Evolutionary conservation across 495 filamentous ascomycete species (phyloP).

Genomic region (Xylaria acuta): DNA sequence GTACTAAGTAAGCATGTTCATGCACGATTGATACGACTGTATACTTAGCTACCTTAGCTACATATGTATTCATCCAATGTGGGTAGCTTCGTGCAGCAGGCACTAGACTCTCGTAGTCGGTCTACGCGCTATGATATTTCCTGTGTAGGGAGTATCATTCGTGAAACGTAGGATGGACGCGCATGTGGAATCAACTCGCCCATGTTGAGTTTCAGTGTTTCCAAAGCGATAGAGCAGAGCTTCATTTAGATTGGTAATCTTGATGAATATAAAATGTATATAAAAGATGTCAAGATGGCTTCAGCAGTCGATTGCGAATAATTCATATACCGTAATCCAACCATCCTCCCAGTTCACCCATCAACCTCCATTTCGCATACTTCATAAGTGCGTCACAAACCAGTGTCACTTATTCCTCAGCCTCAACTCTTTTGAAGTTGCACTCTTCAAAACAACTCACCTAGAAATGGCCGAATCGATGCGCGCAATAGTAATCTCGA

Average conservation of each 20-base stretch:
- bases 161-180: neutral
- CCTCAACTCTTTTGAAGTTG: neutral
- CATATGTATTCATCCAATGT: neutral
- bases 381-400: neutral
- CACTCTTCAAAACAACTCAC: neutral
- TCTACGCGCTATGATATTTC: neutral
- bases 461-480: constrained; percentile 39
- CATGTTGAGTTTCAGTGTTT: constrained; percentile 1
- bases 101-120: neutral
- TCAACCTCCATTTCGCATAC: neutral
- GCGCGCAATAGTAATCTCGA: constrained; percentile 52
- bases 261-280: neutral
- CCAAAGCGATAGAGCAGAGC: neutral
- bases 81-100: neutral
- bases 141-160: neutral
- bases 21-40: constrained; percentile 3
- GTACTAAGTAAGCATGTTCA: neutral
- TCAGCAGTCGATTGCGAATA: neutral
- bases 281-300: neutral
- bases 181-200: constrained; percentile 11
- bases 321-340: neutral
- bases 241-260: neutral
- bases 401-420: too few relatives aligned
- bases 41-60: too few relatives aligned
- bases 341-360: neutral